phyloP scores from a whole-genome alignment of 2,329 filamentous ascomycete species.

The Aspergillus pseudoglaucus region DNA sequence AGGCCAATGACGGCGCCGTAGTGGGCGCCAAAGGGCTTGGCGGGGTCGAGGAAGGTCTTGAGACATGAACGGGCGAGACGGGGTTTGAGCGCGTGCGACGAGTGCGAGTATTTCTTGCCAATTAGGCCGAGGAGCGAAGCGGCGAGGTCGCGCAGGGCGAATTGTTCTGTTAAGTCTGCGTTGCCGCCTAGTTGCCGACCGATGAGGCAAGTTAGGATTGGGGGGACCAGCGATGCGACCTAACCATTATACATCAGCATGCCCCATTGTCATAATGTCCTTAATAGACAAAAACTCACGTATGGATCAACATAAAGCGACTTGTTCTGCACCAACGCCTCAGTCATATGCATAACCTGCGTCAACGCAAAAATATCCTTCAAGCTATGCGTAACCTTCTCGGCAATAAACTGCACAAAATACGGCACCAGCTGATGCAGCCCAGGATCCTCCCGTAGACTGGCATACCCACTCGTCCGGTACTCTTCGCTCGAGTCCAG shows the following conservation, averaged over 20 bases:
- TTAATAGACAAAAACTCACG: conserved; percentile 30
- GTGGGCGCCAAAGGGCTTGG: conserved; percentile 73
- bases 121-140: conserved; percentile 76
- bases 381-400: conserved; percentile 89
- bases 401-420: conserved; percentile 90
- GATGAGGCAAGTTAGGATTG: conserved; percentile 85
- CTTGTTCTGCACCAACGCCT: conserved; percentile 76
- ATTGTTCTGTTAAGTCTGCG: conserved; percentile 54
- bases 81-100: conserved; percentile 74
- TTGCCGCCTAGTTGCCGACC: conserved; percentile 67
- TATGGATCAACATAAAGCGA: conserved; percentile 69
- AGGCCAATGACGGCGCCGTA: conserved; percentile 84
- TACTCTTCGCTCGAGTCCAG: conserved; percentile 81
- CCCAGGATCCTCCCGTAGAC: conserved; percentile 80
- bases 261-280: not conserved
- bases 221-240: conserved; percentile 66
- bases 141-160: conserved; percentile 75
- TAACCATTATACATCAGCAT: conserved; percentile 17
- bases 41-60: conserved; percentile 83
- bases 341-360: conserved; percentile 86
- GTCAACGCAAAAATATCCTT: conserved; percentile 83
- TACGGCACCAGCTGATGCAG: conserved; percentile 94
- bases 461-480: conserved; percentile 76
- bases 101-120: conserved; percentile 70
- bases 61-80: conserved; percentile 89